A percentile compares a stretch with the other conserved stretches of the same genome.
These are phyloP conservation scores for Oidiodendron maius DNA, from an alignment of 495 filamentous ascomycete species.

Conservation along the genomic window DNA sequence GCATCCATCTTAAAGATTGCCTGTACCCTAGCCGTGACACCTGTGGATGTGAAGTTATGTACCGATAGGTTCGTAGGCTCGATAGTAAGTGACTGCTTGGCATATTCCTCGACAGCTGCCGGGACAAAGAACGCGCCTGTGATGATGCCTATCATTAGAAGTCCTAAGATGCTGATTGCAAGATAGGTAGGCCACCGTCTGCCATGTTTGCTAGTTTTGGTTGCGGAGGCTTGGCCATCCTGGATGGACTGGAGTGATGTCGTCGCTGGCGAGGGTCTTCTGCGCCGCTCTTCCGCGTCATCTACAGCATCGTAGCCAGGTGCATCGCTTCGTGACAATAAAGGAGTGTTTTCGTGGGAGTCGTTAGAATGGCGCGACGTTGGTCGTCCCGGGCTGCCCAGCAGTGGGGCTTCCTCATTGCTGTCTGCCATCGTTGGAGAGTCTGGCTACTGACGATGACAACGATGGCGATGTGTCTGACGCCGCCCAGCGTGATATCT, in stretches of 20 bases:
- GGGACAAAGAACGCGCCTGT: constrained; percentile 73
- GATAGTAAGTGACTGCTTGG: constrained; percentile 72
- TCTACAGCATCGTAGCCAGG: constrained; percentile 40
- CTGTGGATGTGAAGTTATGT: constrained; percentile 70
- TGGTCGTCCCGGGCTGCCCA: constrained; percentile 25
- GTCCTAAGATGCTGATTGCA: constrained; percentile 35
- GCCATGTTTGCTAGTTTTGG: constrained; percentile 11
- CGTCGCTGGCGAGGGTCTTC: constrained; percentile 17
- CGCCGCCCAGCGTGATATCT: too few species aligned
- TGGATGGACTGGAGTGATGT: constrained; percentile 18
- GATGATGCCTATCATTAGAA: constrained; percentile 37
- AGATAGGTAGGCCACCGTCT: constrained; percentile 31
- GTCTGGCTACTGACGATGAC: too few species aligned
- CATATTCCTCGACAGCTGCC: constrained; percentile 75
- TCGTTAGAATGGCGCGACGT: constrained; percentile 26
- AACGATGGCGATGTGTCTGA: too few species aligned
- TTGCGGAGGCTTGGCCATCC: constrained; percentile 7
- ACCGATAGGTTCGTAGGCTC: constrained; percentile 77
- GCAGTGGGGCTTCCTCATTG: constrained; percentile 33
- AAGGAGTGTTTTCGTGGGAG: constrained; percentile 46
- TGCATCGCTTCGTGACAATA: constrained; percentile 34
- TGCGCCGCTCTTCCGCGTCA: constrained; percentile 24
- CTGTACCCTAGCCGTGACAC: constrained; percentile 70
- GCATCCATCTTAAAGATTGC: constrained; percentile 78
- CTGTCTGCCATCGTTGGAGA: constrained; percentile 36